phyloP scores from a whole-genome alignment of 257 asterid genomes.

The Coffea canephora region DNA sequence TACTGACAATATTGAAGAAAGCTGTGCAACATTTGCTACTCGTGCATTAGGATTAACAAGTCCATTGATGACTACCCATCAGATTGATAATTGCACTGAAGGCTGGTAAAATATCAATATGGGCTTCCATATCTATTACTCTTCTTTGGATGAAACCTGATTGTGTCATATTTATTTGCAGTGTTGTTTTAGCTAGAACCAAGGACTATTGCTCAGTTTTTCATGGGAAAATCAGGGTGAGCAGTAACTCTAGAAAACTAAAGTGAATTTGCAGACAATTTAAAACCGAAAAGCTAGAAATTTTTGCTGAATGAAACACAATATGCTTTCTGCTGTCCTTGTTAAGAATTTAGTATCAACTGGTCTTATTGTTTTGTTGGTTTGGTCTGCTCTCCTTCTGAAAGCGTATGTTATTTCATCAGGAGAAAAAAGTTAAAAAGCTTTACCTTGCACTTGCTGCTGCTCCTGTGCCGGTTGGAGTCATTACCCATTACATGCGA shows the following conservation, averaged over 20 bases:
- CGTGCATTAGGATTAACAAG: slow-evolving; percentile 70
- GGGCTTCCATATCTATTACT: slow-evolving; percentile 15
- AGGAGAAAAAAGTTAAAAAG: slow-evolving; percentile 89
- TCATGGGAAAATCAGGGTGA: slow-evolving; percentile 91
- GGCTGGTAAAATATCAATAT: slow-evolving; percentile 62
- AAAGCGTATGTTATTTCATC: slow-evolving; percentile 17
- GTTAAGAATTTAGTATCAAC: not conserved
- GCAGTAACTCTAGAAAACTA: slow-evolving; percentile 12
- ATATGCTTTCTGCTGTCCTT: not conserved
- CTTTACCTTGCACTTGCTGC: slow-evolving; percentile 90
- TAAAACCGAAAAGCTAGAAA: not conserved
- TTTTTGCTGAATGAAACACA: not conserved
- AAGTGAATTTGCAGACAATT: not conserved
- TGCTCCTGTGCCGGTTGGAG: slow-evolving; percentile 75
- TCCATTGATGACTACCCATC: slow-evolving; percentile 90
- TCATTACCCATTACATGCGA: slow-evolving; percentile 88
- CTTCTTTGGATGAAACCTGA: slow-evolving; percentile 12
- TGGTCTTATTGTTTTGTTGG: too few relatives aligned
- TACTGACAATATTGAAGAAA: slow-evolving; percentile 90
- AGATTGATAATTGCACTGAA: slow-evolving; percentile 94
- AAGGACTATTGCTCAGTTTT: slow-evolving; percentile 87
- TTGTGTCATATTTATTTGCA: slow-evolving; percentile 33
- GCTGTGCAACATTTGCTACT: slow-evolving; percentile 88
- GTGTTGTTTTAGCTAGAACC: slow-evolving; percentile 84
- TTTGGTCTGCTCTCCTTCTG: not conserved